Evolutionary conservation across 2,329 filamentous ascomycete genomes (phyloP), one percentile per base, ranked within the genome.

Genomic region (Metarhizium anisopliae): DNA sequence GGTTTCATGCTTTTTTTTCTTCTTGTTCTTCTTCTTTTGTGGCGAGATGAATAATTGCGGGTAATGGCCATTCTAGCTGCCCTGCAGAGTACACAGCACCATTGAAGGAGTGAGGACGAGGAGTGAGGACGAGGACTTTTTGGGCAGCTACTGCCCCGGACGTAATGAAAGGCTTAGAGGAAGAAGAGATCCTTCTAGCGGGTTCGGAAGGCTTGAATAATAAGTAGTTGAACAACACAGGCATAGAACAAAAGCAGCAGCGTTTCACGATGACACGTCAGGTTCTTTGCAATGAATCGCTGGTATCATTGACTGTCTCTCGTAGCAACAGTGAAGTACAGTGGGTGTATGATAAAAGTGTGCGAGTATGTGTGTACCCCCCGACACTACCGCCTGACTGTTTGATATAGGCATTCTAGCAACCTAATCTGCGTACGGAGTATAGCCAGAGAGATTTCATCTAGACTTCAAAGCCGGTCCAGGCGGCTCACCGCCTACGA

Each of bases 121-220:
- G 50, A 53, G 35, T 47, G n/a, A 35, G 43, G 47, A 54, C 54
- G 14, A 14, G 38, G 50, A 54, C 47, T 52, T 45, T 30, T 47
- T 35, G 25, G 50, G 52, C 47, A 43, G 45, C 25, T 51, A 32
- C 51, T 32, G 45, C 32, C 32, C 30, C 18, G n/a, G 45, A 50
- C 47, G 13, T 55, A 51, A 55, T 58, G 51, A 43, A 53, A 36
- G 32, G 49, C 35, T 36, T 50, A 45, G 54, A 52, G 43, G 53
- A 53, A 16, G 52, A 52, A 47, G 45, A 55, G 47, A 55, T 51
- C 52, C 53, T 58, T 55, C 51, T 52, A 58, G 54, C 51, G 47
- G 40, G 47, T 51, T 49, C 38, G 53, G 47, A 52, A 60, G 56
- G 61, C 59, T 65, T 65, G 63, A 65, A 65, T 65, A 65, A 63